Evolutionary conservation across 1,139 yeast genomes (phyloP), one percentile per base, ranked within the genome.

Genomic region (Scheffersomyces stambukii): DNA sequence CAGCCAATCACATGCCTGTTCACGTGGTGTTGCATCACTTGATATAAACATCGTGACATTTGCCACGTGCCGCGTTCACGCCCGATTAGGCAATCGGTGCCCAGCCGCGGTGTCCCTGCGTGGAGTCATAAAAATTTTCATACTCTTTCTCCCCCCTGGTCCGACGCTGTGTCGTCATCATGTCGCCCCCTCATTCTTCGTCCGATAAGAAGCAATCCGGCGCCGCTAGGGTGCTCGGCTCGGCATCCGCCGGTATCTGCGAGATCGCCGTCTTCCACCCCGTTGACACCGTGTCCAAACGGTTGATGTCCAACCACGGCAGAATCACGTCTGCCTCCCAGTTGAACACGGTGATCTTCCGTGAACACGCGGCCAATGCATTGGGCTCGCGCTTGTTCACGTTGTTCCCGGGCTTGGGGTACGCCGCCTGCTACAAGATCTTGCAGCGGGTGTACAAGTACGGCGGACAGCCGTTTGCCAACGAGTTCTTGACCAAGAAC

Each of bases 391-490:
- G 96, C 57, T 53, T 85, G 27, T 64, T 86, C 43, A 82, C 97
- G 9, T 72, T 91, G 43, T 91, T 91, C 69, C 98, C 99, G 10
- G 99, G 99, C 54, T 74, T 91, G 43, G 98, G 98, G 15, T 91
- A 93, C 52, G 98, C 98, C 43, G 98, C 98, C 27, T 85, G 89
- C 45, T 91, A 91, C 73, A 91, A 91, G 69, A 82, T 91, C 48
- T 71, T 91, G 50, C 99, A 91, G 65, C 81, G 99, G 67, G 96
- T 91, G 31, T 91, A 93, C 75, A 91, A 91, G 63, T 91, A 93
- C 58, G 97, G 98, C 54, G 99, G 99, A 30, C 99, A 91, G 64
- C 98, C 99, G 32, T 89, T 88, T 54, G 99, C 93, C 41, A 91
- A 89, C 54, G 99, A 91, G 62, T 85, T 81, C 54, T 72, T 91